Base-by-base conservation (phyloP, 176 grass and related monocot species). In the Neostapfia colusana region DNA sequence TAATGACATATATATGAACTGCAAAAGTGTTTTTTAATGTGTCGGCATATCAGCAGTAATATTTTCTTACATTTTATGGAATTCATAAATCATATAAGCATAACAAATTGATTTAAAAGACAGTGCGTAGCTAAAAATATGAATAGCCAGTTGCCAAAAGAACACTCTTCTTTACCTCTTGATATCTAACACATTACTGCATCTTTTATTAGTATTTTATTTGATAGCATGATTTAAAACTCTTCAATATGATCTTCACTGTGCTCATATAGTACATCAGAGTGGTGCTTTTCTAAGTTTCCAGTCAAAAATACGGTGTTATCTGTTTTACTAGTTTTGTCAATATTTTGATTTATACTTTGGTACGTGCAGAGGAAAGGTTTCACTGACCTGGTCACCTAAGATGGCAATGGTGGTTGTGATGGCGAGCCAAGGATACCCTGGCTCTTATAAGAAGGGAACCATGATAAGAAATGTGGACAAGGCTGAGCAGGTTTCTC, bases 401-500 rank as follows among this genome's bases (percentile, higher is more conserved):
- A 91, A 87, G 77, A 72, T 90, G 3, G 88, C 95, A 2, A 82
- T 91, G 84, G 89, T 92, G 44, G 91, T 94, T 24, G 95, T 97
- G 49, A 91, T 97, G 88, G 95, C 95, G 46, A 92, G 86, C 18
- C 67, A 86, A 61, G 95, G 91, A 43, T 97, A 97, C 79, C 95
- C 95, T 1, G 79, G 86, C 8, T 62, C 89, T 64, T 97, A 97
- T 65, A 89, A 90, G 60, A 97, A 90, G 79, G 86, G 91, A 0
- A 84, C 89, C 2, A 70, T 88, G 16, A 92, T 97, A 89, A 87
- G 63, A 81, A 93, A 92, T 51, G 44, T 97, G 0, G 79, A 97
- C 68, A 83, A 93, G 66, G 94, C 90, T 11, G 94, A 89, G 74
- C 67, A 81, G 43, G 67, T 92, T 40, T 89, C 87, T 51, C 87